Evolutionary conservation across 768 basidiomycete genomes (phyloP).

Genomic region (Amanita phalloides): DNA sequence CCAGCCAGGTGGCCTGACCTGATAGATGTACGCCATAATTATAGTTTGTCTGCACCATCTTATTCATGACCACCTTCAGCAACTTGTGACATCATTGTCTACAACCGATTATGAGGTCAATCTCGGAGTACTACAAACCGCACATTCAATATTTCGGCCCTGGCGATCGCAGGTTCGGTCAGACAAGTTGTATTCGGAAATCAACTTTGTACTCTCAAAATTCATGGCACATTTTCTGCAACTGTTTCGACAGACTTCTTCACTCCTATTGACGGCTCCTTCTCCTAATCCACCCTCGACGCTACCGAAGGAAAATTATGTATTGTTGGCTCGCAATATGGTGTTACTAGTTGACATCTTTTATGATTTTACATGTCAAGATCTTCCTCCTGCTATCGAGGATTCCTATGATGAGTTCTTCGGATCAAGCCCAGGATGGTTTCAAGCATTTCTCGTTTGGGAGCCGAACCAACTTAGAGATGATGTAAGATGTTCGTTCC

Average conservation of each 20-base stretch:
- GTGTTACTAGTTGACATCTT: constrained; percentile 77
- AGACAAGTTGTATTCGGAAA: constrained; percentile 78
- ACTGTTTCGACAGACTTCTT: constrained; percentile 63
- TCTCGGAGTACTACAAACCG: constrained; percentile 84
- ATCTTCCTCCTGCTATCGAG: constrained; percentile 90
- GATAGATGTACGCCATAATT: constrained; percentile 61
- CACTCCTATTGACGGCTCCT: constrained; percentile 34
- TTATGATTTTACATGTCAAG: constrained; percentile 91
- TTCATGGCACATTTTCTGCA: constrained; percentile 81
- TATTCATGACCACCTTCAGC: constrained; percentile 32
- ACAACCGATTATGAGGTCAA: constrained; percentile 75
- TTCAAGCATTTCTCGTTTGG: constrained; percentile 77
- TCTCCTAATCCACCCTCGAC: constrained; percentile 23
- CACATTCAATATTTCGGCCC: constrained; percentile 89
- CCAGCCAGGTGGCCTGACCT: constrained; percentile 82
- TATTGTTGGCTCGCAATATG: constrained; percentile 60
- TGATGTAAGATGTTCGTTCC: constrained; percentile 36
- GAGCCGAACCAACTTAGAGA: constrained; percentile 55
- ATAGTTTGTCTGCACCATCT: neutral
- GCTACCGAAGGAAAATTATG: constrained; percentile 27
- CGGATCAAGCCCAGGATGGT: constrained; percentile 52
- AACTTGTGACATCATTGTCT: constrained; percentile 81
- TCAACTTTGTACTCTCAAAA: constrained; percentile 79
- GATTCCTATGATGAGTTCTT: constrained; percentile 83
- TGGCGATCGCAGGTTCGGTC: constrained; percentile 91